A percentile compares a stretch with the other conserved stretches of the same genome.
Conservation (phyloP, 2,329 filamentous ascomycete species). For the Falciphora oryzae region DNA sequence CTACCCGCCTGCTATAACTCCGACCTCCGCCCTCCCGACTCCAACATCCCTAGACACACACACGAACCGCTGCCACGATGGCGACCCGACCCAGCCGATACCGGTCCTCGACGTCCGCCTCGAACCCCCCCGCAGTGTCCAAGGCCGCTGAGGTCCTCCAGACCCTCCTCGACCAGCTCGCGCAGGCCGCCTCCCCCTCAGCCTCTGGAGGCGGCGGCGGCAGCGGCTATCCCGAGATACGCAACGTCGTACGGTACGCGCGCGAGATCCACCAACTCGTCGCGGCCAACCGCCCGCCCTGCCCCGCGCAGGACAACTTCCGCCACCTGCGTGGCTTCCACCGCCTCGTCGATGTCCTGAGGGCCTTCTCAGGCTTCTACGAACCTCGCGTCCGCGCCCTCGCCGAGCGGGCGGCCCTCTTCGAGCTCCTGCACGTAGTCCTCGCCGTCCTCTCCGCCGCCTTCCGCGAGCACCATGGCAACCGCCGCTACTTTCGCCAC, state of each 20-base stretch:
- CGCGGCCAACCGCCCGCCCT: conserved; percentile 39
- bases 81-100: conserved; percentile 49
- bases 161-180: conserved; percentile 42
- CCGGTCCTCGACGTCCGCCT: conserved; percentile 59
- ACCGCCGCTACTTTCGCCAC: conserved; percentile 78
- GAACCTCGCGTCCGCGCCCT: conserved; percentile 56
- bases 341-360: conserved; percentile 61
- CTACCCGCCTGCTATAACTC: conserved; percentile 54
- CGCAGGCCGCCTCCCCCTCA: conserved; percentile 23
- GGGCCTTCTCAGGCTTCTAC: conserved; percentile 70
- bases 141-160: conserved; percentile 57
- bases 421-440: conserved; percentile 65
- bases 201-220: conserved; percentile 14
- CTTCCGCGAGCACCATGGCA: conserved; percentile 75
- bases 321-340: conserved; percentile 76
- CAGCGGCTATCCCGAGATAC: conserved; percentile 41
- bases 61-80: conserved; percentile 32
- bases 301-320: conserved; percentile 69
- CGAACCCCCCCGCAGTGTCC: conserved; percentile 46
- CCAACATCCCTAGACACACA: conserved; percentile 13
- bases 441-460: conserved; percentile 69
- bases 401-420: conserved; percentile 58
- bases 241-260: conserved; percentile 47
- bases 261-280: conserved; percentile 62
- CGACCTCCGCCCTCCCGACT: not conserved